These are phyloP conservation scores for Talaromyces sp. DNA, from an alignment of 2,329 filamentous ascomycete species.

Conservation along the genomic window DNA sequence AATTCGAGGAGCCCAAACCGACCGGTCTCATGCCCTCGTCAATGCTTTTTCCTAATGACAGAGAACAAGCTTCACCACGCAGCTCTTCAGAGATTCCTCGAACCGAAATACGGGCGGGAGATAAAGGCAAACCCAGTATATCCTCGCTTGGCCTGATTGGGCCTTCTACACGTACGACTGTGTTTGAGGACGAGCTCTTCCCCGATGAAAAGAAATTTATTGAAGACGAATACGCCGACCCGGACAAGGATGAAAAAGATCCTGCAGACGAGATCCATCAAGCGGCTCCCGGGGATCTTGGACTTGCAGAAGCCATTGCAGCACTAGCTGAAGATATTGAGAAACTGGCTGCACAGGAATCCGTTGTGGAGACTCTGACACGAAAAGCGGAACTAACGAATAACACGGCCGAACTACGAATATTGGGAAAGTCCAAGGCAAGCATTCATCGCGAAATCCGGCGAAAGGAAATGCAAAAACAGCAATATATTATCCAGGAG, in stretches of 20 bases:
- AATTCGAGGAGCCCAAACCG: constrained; percentile 30
- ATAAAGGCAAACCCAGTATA: constrained; percentile 72
- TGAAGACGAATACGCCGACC: constrained; percentile 79
- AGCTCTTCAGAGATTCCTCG: constrained; percentile 58
- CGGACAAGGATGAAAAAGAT: constrained; percentile 55
- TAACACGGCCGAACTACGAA: constrained; percentile 87
- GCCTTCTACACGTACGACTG: constrained; percentile 70
- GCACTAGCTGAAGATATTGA: constrained; percentile 87
- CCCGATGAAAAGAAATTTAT: constrained; percentile 76
- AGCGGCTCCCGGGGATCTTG: constrained; percentile 89
- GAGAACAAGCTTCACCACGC: constrained; percentile 58
- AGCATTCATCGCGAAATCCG: constrained; percentile 89
- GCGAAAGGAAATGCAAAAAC: constrained; percentile 89
- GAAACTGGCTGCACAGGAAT: constrained; percentile 78
- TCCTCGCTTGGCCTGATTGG: constrained; percentile 88
- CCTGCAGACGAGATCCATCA: constrained; percentile 83
- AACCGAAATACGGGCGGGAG: constrained; percentile 38
- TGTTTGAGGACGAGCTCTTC: constrained; percentile 94
- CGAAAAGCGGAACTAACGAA: constrained; percentile 96
- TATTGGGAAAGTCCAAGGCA: constrained; percentile 87
- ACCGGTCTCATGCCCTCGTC: constrained; percentile 33
- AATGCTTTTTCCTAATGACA: constrained; percentile 49
- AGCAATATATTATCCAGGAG: constrained; percentile 96
- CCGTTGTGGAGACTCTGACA: constrained; percentile 84
- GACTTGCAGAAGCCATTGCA: constrained; percentile 86